Conservation (phyloP, 495 filamentous ascomycete genomes). For the Trichoderma erinaceum region DNA sequence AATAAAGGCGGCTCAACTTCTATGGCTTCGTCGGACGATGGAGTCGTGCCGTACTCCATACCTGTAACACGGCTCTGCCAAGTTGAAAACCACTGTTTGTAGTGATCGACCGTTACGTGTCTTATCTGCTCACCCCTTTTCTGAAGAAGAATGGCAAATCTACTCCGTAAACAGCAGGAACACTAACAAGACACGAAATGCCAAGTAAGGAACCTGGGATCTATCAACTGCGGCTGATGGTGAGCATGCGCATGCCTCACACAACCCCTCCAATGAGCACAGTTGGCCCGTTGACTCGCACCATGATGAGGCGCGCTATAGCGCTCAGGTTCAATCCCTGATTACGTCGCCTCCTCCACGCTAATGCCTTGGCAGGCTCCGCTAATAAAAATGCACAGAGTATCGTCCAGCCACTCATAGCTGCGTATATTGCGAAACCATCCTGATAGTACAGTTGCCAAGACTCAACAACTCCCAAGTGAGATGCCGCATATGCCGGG, state of each 20-base stretch:
- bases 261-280: not conserved
- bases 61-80: too few species aligned
- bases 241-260: too few species aligned
- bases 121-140: too few species aligned
- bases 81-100: too few species aligned
- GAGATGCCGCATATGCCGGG: not conserved
- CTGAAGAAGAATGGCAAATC: too few species aligned
- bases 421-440: not conserved
- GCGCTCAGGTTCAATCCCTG: not conserved
- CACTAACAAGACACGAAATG: too few species aligned
- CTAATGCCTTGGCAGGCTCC: constrained; percentile 1
- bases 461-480: constrained; percentile 5
- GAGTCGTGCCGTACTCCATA: too few species aligned
- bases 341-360: constrained; percentile 5
- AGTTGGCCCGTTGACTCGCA: not conserved
- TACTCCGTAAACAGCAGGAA: too few species aligned
- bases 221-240: not conserved
- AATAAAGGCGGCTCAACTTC: too few species aligned
- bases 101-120: too few species aligned
- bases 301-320: not conserved
- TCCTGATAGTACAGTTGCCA: constrained; percentile 1
- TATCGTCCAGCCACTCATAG: constrained; percentile 1
- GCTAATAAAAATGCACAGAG: not conserved
- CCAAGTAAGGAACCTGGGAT: not conserved
- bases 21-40: too few species aligned